Base-by-base conservation (phyloP, 306 rosid genomes). In the Rubus idaeus region DNA sequence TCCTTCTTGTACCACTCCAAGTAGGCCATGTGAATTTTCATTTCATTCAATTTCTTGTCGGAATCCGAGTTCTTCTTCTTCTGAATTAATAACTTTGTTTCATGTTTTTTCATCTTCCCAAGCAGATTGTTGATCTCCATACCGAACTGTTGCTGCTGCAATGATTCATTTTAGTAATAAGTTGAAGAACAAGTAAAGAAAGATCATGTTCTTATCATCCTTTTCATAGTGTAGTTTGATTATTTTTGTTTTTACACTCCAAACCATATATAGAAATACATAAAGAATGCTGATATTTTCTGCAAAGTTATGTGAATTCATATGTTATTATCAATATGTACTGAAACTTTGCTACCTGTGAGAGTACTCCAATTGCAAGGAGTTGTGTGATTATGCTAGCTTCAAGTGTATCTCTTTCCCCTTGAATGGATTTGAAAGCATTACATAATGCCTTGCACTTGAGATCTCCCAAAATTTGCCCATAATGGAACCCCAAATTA, bases 1-100 rank as follows among this genome's bases (percentile, higher is more conserved):
- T 0, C 2, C 50, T 74, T 84, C 80, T 89, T 91, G 85, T 91
- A 93, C 91, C 87, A 85, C 81, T 89, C 98, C 11, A 93, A 47
- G 0, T 69, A 0, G 18, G 87, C 87, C 95, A 91, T 88, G 1
- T 14, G 2, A 69, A 37, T 71, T 45, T 45, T 47, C 51, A 47
- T 47, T 16, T 10, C 3, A 10, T 47, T 10, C 35, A 30, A 30
- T 30, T 0, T 30, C 35, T 30, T 30, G 35, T 47, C 51, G 20
- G 5, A 4, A 7, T 51, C 56, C 14, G 58, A 53, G 21, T 53
- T 53, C 58, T 53, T 53, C 39, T 23, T 73, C 46, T 75, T 86
- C n/a, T 45, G 73, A 0, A 30, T 0, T 10, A 61, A 37, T 49
- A 74, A 30, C 0, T 61, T 6, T 4, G 0, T 56, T 74, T 89